These are phyloP conservation scores for Salix purpurea DNA, from an alignment of 345 rosid genomes.

Conservation along the genomic window DNA sequence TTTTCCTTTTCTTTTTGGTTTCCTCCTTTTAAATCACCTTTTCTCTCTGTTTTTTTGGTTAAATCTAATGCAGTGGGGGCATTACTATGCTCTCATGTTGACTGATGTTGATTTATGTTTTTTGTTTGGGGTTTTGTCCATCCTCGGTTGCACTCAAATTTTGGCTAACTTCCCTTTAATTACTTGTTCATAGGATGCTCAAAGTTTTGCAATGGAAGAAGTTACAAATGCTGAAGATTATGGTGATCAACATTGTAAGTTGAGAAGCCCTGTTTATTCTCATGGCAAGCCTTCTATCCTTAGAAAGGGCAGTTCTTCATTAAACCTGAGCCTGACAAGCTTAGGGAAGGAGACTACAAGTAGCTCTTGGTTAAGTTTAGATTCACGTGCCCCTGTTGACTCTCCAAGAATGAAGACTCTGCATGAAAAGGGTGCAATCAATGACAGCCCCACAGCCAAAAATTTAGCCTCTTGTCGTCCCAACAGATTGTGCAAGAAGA, in stretches of 20 bases:
- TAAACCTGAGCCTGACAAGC: slow-evolving; percentile 28
- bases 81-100: not conserved
- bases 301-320: slow-evolving; percentile 20
- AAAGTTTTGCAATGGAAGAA: slow-evolving; percentile 24
- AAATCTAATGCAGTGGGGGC: not conserved
- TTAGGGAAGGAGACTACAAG: slow-evolving; percentile 41
- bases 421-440: slow-evolving; percentile 24
- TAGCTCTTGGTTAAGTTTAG: slow-evolving; percentile 77
- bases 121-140: not conserved
- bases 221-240: slow-evolving; percentile 24
- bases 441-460: slow-evolving; percentile 21
- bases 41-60: not conserved
- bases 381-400: slow-evolving; percentile 39
- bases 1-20: not conserved
- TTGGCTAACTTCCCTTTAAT: slow-evolving; percentile 4
- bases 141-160: not conserved
- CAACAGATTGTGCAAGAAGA: slow-evolving; percentile 43
- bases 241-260: slow-evolving; percentile 27
- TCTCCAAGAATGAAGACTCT: slow-evolving; percentile 29
- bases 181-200: slow-evolving; percentile 39
- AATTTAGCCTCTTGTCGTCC: slow-evolving; percentile 29
- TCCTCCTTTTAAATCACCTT: not conserved
- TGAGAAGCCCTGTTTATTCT: not conserved
- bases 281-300: slow-evolving; percentile 10
- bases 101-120: not conserved